Conservation (phyloP, 106 monocot species). For the Triglochin maritima region DNA sequence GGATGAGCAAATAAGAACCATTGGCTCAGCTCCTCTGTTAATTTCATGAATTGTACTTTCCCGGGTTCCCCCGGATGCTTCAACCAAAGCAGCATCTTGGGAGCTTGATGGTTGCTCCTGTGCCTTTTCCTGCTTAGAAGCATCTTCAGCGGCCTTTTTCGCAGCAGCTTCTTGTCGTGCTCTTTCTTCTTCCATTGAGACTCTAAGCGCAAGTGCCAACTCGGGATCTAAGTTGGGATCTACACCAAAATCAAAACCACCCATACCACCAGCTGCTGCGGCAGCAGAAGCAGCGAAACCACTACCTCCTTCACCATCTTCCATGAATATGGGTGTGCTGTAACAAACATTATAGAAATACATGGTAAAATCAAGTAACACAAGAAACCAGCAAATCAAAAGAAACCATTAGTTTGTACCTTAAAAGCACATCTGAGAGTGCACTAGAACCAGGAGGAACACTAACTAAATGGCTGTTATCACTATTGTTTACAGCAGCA, state of each 20-base stretch:
- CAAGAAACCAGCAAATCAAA: not conserved
- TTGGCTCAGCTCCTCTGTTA: conserved; percentile 44
- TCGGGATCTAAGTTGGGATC: conserved; percentile 98
- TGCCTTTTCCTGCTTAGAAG: conserved; percentile 46
- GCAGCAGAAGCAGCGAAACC: conserved; percentile 92
- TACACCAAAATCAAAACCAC: conserved; percentile 91
- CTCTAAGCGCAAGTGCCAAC: conserved; percentile 87
- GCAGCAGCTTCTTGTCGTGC: conserved; percentile 97
- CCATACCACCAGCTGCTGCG: conserved; percentile 71
- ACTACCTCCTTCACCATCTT: conserved; percentile 86
- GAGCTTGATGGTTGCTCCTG: conserved; percentile 36
- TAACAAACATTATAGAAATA: not conserved
- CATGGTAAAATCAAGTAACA: too few species aligned
- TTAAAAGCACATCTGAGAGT: conserved; percentile 89
- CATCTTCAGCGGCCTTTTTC: conserved; percentile 86
- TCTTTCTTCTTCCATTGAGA: conserved; percentile 99
- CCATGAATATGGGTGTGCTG: conserved; percentile 89
- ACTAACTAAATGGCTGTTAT: conserved; percentile 90
- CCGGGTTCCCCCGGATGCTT: conserved; percentile 14
- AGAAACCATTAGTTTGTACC: conserved; percentile 20
- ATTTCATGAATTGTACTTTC: conserved; percentile 15
- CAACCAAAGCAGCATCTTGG: conserved; percentile 46
- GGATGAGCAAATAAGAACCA: conserved; percentile 18
- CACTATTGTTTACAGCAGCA: conserved; percentile 74
- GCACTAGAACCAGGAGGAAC: conserved; percentile 65